Percentiles rank a stretch among this genome's conserved stretches.
phyloP scores from a whole-genome alignment of 192 early-diverging fungal genomes.

The Umbelopsis vinacea region DNA sequence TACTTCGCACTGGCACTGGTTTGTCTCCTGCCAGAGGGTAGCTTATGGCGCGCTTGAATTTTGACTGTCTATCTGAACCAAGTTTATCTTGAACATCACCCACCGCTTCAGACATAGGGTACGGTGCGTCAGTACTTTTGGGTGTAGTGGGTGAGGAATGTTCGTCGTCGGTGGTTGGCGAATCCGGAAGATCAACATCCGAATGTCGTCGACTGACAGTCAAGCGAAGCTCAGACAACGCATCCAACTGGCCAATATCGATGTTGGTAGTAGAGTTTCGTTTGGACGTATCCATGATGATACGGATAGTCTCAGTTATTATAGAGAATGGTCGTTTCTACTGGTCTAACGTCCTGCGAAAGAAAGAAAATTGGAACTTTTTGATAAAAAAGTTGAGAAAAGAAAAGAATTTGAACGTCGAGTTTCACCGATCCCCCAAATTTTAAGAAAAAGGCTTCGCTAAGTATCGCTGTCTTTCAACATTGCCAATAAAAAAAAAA shows the following conservation, averaged over 20 bases:
- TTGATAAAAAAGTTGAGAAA: too few relatives aligned
- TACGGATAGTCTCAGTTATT: background rate
- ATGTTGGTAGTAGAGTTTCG: conserved; percentile 2
- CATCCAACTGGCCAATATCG: background rate
- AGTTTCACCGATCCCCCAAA: background rate
- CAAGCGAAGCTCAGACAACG: conserved; percentile 10
- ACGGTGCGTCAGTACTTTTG: background rate
- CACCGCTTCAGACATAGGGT: background rate
- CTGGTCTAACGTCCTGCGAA: background rate
- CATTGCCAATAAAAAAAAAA: background rate
- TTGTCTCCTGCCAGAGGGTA: background rate
- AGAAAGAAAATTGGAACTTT: background rate
- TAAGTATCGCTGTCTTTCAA: background rate
- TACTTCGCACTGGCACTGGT: background rate
- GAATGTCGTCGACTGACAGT: conserved; percentile 21
- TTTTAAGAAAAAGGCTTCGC: background rate
- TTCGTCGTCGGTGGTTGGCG: conserved; percentile 16
- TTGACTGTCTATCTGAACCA: background rate
- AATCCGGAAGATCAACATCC: background rate
- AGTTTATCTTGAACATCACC: too few relatives aligned
- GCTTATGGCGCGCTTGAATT: background rate
- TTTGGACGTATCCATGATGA: conserved; percentile 1
- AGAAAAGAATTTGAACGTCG: background rate
- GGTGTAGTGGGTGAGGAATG: conserved; percentile 1
- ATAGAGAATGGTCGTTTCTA: background rate